Evolutionary conservation across 2,329 filamentous ascomycete species (phyloP), one percentile per base, ranked within the genome.

Genomic region (Pleurostoma richardsiae): DNA sequence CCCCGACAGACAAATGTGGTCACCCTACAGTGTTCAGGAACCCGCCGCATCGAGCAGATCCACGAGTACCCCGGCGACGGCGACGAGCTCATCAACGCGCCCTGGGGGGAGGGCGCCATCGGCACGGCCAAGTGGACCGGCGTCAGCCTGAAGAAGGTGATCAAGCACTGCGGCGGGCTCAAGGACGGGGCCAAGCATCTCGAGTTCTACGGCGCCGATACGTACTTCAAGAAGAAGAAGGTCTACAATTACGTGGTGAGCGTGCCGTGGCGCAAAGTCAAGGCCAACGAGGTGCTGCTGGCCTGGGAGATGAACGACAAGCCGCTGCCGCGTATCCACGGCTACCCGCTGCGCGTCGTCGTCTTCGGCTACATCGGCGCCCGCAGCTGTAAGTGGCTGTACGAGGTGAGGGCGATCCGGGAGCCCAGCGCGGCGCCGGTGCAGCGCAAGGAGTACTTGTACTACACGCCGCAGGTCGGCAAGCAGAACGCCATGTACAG

Each of bases 221-320:
- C 83, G 0, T 88, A 89, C 56, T 85, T 88, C 69, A 88, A 88
- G 61, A 78, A 82, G 43, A 72, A 76, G 11, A 66, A 84, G 40
- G 72, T 76, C 0, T 79, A 77, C 66, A 88, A 88, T 61, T 89
- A 88, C 54, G 70, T 77, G 26, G 82, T 87, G 42, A 80, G 73
- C 10, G 80, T 88, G 0, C 85, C 85, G 0, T 83, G 75, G 69
- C 74, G 76, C 5, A 88, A 88, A 61, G 83, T 86, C 41, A 83
- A 82, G 53, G 65, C 72, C 6, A 77, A 85, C 52, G 81, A 88
- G 56, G 84, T 88, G 0, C 68, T 88, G 43, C 69, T 88, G 0
- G 80, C 79, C 0, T 88, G 82, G 82, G 80, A 86, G 56, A 88
- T 88, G 84, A 88, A 88, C 52, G 83, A 78, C 4, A 68, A 84